phyloP scores from a whole-genome alignment of 2,329 filamentous ascomycete genomes.

The Monosporascus ibericus region DNA sequence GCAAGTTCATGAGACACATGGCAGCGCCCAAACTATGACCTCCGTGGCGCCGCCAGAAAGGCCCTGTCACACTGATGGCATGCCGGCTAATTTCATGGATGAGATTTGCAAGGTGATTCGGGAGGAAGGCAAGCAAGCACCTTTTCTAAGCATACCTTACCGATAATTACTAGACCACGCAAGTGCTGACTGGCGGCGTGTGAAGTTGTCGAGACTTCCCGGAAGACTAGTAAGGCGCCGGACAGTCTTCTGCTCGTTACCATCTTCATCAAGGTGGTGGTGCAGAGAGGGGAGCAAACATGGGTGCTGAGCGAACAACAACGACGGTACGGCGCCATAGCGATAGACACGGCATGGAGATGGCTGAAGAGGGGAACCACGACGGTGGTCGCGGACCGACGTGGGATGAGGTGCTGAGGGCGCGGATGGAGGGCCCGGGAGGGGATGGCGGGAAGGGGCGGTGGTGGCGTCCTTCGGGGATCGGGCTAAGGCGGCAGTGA shows the following conservation, averaged over 20 bases:
- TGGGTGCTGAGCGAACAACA: not conserved
- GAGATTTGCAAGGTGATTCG: slow-evolving; percentile 12
- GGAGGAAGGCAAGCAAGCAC: slow-evolving; percentile 9
- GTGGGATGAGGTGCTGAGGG: slow-evolving; percentile 24
- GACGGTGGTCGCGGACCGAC: slow-evolving; percentile 20
- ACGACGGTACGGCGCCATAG: slow-evolving; percentile 1
- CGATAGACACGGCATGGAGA: too few relatives aligned
- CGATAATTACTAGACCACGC: not conserved
- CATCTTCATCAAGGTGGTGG: slow-evolving; percentile 1
- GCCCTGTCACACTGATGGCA: not conserved
- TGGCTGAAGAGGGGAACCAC: not conserved
- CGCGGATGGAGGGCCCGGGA: slow-evolving; percentile 5
- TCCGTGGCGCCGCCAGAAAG: not conserved
- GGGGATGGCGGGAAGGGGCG: slow-evolving; percentile 2
- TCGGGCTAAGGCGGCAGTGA: too few relatives aligned
- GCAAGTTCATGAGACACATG: not conserved
- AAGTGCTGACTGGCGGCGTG: not conserved
- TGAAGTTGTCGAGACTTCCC: not conserved
- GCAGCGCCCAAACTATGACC: not conserved
- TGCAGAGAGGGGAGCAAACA: not conserved
- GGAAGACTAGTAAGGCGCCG: not conserved
- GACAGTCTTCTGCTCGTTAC: not conserved
- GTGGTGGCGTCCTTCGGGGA: not conserved
- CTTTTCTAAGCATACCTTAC: not conserved
- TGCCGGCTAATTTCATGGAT: slow-evolving; percentile 9